phyloP scores from a whole-genome alignment of 345 rosid species.

The Erysimum cheiranthoides region DNA sequence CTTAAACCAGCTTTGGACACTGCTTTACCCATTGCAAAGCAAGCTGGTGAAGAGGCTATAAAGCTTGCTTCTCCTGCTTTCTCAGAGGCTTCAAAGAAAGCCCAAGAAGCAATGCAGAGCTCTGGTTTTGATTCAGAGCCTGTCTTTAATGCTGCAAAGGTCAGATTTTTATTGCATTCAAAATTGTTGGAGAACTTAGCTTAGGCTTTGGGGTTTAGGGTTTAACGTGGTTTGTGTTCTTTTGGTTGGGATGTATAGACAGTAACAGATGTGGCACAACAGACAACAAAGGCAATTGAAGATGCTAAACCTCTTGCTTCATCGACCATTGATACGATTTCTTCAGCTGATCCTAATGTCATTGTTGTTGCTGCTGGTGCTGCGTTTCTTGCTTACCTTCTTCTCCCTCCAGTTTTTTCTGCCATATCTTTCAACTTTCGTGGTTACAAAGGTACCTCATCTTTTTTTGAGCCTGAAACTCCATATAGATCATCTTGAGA shows the following conservation, averaged over 20 bases:
- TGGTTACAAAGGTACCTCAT: constrained; percentile 78
- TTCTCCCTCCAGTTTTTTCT: constrained; percentile 85
- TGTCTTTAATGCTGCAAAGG: constrained; percentile 83
- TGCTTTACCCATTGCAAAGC: constrained; percentile 70
- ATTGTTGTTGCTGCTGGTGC: constrained; percentile 78
- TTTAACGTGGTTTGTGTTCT: background rate
- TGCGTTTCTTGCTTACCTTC: constrained; percentile 66
- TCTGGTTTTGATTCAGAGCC: constrained; percentile 81
- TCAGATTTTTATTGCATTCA: constrained; percentile 13
- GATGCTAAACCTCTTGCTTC: constrained; percentile 85
- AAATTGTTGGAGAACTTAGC: background rate
- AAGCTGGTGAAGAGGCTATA: constrained; percentile 82
- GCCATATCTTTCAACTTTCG: constrained; percentile 69
- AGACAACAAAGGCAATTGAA: constrained; percentile 68
- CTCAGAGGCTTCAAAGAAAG: constrained; percentile 87
- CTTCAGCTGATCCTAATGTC: constrained; percentile 75
- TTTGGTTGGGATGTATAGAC: constrained; percentile 56
- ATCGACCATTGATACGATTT: constrained; percentile 73
- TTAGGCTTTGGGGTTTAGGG: background rate
- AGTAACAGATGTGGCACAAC: constrained; percentile 75
- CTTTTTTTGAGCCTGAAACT: background rate
- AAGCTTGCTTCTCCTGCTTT: constrained; percentile 84
- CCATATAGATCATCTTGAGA: background rate
- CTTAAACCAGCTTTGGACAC: constrained; percentile 81
- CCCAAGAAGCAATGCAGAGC: constrained; percentile 86